Base-by-base conservation (phyloP, 805 yeast genomes). In the Wickerhamiella occidentalis region DNA sequence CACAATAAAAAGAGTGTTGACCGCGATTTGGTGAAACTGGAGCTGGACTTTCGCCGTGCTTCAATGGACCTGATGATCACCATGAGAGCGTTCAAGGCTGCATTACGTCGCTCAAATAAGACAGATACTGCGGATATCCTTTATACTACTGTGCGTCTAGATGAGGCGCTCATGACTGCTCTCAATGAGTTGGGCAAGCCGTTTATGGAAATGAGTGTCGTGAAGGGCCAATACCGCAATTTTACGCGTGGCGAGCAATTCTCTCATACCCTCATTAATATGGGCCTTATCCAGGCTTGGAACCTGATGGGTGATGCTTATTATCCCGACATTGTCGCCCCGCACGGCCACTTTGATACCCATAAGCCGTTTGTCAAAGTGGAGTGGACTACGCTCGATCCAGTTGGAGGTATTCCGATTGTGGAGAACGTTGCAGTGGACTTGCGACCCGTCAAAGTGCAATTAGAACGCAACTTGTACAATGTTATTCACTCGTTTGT, bases 391-490 rank as follows among this genome's bases (percentile, higher is more conserved):
- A 76, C 83, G 79, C 75, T 82, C 47, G 77, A 76, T 49, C 86
- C 94, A 0, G 82, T 90, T 50, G 97, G 96, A 28, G 97, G 97
- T 9, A 86, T 88, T 46, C 75, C 83, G n/a, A 79, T 88, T 21
- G 70, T 88, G 66, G 79, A 78, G 52, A 68, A 73, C 46, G 79
- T 85, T 21, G 76, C 76, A 33, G 69, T 85, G 17, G 63, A 66
- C 1, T 62, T 85, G 15, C 72, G 75, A 47, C 95, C 95, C 0
- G 58, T 88, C 53, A 77, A 76, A 52, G 57, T 90, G 2, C 82
- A 80, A 54, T 62, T 90, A 35, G 96, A 88, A 53, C 83, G 82
- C 54, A 68, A 67, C 1, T 77, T 88, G 0, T 81, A 87, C 1
- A 74, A 73, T 36, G 75, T 73, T 55, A 61, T 88, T 22, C 68